These are phyloP conservation scores for Omphalotus guepiniiformis DNA, from an alignment of 768 basidiomycete species.

Conservation along the genomic window DNA sequence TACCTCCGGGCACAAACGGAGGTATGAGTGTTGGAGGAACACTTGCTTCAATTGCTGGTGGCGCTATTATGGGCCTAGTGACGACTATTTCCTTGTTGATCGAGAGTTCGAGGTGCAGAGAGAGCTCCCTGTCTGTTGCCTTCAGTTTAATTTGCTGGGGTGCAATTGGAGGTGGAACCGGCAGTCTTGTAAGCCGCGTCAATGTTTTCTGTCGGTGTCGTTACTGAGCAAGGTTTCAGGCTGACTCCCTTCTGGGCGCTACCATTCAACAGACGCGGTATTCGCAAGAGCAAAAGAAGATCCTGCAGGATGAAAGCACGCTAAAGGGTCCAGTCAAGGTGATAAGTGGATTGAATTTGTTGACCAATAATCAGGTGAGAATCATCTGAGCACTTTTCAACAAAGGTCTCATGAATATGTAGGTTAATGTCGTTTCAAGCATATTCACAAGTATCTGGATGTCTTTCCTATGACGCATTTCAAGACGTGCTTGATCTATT, in stretches of 20 bases:
- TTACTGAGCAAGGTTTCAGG: constrained; percentile 33
- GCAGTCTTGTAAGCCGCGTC: constrained; percentile 60
- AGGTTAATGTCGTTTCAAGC: constrained; percentile 43
- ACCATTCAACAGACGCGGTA: constrained; percentile 81
- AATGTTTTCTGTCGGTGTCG: constrained; percentile 1
- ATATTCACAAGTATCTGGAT: constrained; percentile 19
- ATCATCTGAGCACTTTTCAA: constrained; percentile 16
- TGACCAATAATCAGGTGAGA: constrained; percentile 81
- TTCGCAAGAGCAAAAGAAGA: constrained; percentile 51
- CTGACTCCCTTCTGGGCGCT: constrained; percentile 86
- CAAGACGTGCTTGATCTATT: too few relatives aligned
- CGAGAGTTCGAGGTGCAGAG: constrained; percentile 58
- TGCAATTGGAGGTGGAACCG: constrained; percentile 62
- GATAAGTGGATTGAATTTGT: constrained; percentile 60
- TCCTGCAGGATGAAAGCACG: constrained; percentile 54
- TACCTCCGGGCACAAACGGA: constrained; percentile 91
- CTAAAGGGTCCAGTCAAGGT: constrained; percentile 32
- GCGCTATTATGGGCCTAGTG: constrained; percentile 62
- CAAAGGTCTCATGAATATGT: constrained; percentile 9
- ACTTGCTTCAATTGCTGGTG: constrained; percentile 67
- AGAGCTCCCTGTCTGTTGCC: constrained; percentile 32
- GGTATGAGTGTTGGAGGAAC: constrained; percentile 77
- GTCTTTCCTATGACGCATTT: constrained; percentile 1
- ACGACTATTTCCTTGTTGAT: constrained; percentile 51
- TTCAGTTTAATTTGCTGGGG: constrained; percentile 55